These are phyloP conservation scores for Calonectria pauciramosa DNA, from an alignment of 2,329 filamentous ascomycete genomes.

Conservation along the genomic window DNA sequence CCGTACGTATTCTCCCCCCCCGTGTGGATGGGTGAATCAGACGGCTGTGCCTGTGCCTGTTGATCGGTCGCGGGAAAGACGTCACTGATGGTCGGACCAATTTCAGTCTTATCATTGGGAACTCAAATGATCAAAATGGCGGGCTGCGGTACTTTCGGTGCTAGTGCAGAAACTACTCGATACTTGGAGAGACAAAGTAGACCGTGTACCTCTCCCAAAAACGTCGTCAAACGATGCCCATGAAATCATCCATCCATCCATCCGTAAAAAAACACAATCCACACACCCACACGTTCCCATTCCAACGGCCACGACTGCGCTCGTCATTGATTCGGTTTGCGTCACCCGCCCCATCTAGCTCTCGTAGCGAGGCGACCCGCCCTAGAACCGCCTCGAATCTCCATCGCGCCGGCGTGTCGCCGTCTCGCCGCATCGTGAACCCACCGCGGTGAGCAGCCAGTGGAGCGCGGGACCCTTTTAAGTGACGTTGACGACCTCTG, in stretches of 20 bases:
- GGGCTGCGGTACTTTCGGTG: neutral
- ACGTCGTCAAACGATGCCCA: neutral
- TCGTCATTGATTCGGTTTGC: neutral
- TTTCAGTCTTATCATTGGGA: neutral
- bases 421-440: conserved; percentile 18
- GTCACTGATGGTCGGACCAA: neutral
- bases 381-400: conserved; percentile 22
- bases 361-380: neutral
- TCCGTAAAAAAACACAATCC: neutral
- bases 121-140: conserved; percentile 5
- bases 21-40: conserved; percentile 1
- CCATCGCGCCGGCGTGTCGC: conserved; percentile 25
- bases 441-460: neutral
- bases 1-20: neutral
- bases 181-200: neutral
- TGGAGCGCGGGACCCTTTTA: neutral
- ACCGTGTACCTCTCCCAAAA: neutral
- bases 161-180: neutral
- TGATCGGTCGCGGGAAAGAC: conserved; percentile 12
- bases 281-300: neutral
- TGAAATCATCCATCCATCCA: neutral
- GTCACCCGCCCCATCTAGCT: neutral
- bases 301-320: neutral
- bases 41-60: conserved; percentile 21
- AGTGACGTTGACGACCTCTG: neutral